Base-by-base conservation (phyloP, 1,284 basidiomycete genomes). In the Tilletia setariae region DNA sequence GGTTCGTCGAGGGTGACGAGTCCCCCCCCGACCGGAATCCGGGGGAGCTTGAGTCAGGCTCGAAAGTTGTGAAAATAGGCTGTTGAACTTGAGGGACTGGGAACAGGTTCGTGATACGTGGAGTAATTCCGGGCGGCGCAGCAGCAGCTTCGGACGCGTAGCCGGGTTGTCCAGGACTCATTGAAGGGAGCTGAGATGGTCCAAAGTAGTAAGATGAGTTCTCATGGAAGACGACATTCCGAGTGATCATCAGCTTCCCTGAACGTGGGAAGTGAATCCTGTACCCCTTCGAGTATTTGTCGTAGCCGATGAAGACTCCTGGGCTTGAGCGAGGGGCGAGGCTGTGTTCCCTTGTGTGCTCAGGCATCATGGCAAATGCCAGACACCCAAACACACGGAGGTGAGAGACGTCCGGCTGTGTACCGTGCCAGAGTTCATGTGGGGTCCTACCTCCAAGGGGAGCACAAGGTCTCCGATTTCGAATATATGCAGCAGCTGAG, bases 261-360 rank as follows among this genome's bases (percentile, higher is more conserved):
- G 61, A 40, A n/a, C 43, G 32, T 16, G 35, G 23, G 4, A 42
- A 42, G 61, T 63, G 40, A 9, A 63, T 23, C 30, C 61, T 30
- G 19, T 43, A 63, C 4, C 32, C 61, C 30, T 63, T 63, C 23
- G 32, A 42, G 19, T 40, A 42, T 23, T 63, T 43, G 61, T 43
- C 30, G 61, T 63, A 63, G 30, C 61, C 61, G 61, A 63, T 43
- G 32, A 63, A 42, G 19, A 43, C 61, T n/a, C 61, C 61, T 15
- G 23, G 32, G 13, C 61, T n/a, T 19, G 61, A 32, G 21, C n/a
- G n/a, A n/a, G n/a, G n/a, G n/a, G n/a, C n/a, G n/a, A n/a, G n/a
- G n/a, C n/a, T n/a, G n/a, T n/a, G 32, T 32, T 32, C 61, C 11
- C 40, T 11, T 13, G 40, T n/a, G 32, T 40, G 11, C 16, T 63